Evolutionary conservation across 2,329 filamentous ascomycete species (phyloP).

Genomic region (Pseudogymnoascus verrucosus): DNA sequence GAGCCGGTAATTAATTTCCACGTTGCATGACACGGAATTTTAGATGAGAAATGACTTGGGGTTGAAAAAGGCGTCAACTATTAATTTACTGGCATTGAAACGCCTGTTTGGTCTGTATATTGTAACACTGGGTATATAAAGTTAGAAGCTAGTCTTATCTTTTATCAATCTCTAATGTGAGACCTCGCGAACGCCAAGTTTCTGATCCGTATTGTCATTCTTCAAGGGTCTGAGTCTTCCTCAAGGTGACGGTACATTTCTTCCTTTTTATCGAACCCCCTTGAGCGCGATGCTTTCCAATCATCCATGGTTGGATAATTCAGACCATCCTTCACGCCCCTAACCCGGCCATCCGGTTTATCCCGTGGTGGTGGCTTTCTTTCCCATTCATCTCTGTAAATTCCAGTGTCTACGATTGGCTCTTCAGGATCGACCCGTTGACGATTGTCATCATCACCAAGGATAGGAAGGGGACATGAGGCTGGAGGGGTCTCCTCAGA

Average conservation of each 20-base stretch:
- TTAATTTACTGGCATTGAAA: no score
- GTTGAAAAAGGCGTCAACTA: no score
- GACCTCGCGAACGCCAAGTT: no score
- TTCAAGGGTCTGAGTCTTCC: background rate
- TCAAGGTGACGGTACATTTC: background rate
- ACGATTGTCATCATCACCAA: conserved; percentile 16
- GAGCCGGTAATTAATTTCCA: no score
- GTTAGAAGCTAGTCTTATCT: no score
- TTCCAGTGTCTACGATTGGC: conserved; percentile 17
- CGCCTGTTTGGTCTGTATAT: no score
- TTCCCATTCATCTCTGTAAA: conserved; percentile 27
- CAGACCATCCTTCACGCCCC: background rate
- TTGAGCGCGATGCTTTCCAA: background rate
- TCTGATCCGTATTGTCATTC: background rate
- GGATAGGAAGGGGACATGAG: conserved; percentile 16
- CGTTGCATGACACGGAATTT: no score
- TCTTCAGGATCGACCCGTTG: conserved; percentile 24
- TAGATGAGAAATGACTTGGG: no score
- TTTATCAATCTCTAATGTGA: no score
- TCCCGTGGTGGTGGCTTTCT: conserved; percentile 12
- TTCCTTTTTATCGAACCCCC: background rate
- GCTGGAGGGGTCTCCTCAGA: background rate
- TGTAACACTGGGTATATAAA: no score
- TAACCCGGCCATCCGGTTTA: background rate
- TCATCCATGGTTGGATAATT: background rate